These are phyloP conservation scores for Teunomyces atbi DNA, from an alignment of 805 yeast species.

Conservation along the genomic window DNA sequence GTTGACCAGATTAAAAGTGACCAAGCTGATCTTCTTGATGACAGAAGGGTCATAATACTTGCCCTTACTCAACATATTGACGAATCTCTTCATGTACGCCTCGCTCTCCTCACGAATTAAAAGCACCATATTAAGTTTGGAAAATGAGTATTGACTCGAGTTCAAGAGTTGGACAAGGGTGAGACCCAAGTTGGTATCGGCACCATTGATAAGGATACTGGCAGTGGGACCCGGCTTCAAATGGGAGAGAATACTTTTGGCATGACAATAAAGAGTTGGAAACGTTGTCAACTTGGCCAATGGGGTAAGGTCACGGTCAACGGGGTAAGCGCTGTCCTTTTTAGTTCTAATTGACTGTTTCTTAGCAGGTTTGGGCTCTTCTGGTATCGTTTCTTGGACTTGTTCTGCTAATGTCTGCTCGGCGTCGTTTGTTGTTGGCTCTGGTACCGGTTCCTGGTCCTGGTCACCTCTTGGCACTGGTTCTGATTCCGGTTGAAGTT, in stretches of 20 bases:
- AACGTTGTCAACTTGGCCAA: constrained; percentile 33
- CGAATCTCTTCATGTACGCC: constrained; percentile 19
- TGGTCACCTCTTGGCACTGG: not conserved
- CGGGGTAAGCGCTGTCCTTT: constrained; percentile 1
- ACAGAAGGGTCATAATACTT: constrained; percentile 21
- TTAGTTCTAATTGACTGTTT: not conserved
- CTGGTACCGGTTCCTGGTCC: not conserved
- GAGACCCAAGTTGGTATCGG: constrained; percentile 38
- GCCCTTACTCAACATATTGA: constrained; percentile 17
- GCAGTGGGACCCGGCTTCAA: constrained; percentile 20
- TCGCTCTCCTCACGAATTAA: constrained; percentile 25
- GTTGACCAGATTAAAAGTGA: constrained; percentile 33
- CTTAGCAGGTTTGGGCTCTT: too few relatives aligned
- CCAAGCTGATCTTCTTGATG: constrained; percentile 20
- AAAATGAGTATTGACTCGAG: constrained; percentile 26
- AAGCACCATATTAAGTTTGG: constrained; percentile 28
- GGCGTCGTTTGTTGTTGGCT: not conserved
- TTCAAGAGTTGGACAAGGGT: constrained; percentile 34
- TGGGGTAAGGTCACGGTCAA: constrained; percentile 21
- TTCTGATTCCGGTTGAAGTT: constrained; percentile 6
- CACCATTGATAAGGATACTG: constrained; percentile 41
- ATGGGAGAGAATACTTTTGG: constrained; percentile 33
- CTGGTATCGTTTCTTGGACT: too few relatives aligned
- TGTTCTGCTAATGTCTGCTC: too few relatives aligned
- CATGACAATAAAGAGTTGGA: constrained; percentile 36